Conservation (phyloP, 805 yeast genomes). For the Pichia cabralensis region DNA sequence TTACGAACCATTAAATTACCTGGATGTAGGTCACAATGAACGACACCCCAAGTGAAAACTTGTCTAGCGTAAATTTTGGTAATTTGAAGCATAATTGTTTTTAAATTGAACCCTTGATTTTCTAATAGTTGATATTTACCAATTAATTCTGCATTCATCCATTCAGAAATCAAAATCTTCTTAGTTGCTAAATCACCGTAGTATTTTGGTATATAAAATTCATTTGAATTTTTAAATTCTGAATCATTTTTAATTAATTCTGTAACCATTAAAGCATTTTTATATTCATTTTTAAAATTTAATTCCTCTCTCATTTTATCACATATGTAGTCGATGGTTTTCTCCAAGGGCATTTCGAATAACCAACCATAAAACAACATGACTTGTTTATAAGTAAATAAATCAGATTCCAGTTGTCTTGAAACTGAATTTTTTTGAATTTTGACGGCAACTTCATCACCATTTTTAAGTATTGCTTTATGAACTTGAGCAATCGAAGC, state of each 20-base stretch:
- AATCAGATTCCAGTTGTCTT: slow-evolving; percentile 52
- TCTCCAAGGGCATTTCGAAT: slow-evolving; percentile 55
- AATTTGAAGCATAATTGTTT: slow-evolving; percentile 38
- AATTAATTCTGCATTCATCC: slow-evolving; percentile 65
- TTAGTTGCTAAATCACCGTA: slow-evolving; percentile 36
- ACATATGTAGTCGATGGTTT: slow-evolving; percentile 47
- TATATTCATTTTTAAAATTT: slow-evolving; percentile 47
- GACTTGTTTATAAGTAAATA: slow-evolving; percentile 43
- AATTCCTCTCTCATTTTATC: slow-evolving; percentile 50
- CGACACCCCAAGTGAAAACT: slow-evolving; percentile 56
- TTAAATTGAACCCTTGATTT: slow-evolving; percentile 29
- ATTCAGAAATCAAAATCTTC: slow-evolving; percentile 55
- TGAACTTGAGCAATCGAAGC: slow-evolving; percentile 73
- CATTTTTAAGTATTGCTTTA: slow-evolving; percentile 35
- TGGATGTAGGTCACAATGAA: slow-evolving; percentile 76
- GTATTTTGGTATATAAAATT: slow-evolving; percentile 47
- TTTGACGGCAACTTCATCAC: slow-evolving; percentile 52
- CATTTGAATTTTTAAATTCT: slow-evolving; percentile 22
- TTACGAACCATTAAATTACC: slow-evolving; percentile 58
- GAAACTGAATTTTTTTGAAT: slow-evolving; percentile 56
- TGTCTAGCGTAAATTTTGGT: slow-evolving; percentile 44
- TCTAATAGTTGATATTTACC: slow-evolving; percentile 35
- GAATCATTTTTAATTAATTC: slow-evolving; percentile 32
- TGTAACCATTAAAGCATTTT: slow-evolving; percentile 37
- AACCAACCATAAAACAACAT: slow-evolving; percentile 44